Percentiles rank a stretch among this genome's conserved stretches.
Evolutionary conservation across 352 stramenopile genomes (phyloP).

Genomic region (Peronospora destructor): DNA sequence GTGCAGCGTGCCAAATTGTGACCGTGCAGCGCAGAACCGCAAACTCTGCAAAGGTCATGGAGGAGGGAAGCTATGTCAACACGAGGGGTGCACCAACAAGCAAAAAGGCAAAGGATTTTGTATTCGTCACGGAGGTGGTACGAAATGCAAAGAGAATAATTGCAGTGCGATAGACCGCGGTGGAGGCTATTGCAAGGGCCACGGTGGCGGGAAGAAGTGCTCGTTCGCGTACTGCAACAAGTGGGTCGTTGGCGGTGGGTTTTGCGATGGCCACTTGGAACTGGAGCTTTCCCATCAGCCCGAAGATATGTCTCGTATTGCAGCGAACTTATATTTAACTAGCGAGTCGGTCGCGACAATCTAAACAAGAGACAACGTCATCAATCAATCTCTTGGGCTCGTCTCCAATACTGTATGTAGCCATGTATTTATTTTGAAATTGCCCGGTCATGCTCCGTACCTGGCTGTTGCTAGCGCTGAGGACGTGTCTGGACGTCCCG

Average conservation of each 20-base stretch:
- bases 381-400: slow-evolving; percentile 5
- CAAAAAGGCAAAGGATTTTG: slow-evolving; percentile 80
- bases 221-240: slow-evolving; percentile 58
- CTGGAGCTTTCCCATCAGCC: slow-evolving; percentile 46
- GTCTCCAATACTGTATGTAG: too few relatives aligned
- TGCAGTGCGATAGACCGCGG: slow-evolving; percentile 67
- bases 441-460: slow-evolving; percentile 5
- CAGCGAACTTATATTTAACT: slow-evolving; percentile 63
- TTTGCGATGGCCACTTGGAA: slow-evolving; percentile 62
- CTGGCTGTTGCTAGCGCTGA: slow-evolving; percentile 12
- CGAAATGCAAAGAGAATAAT: slow-evolving; percentile 59
- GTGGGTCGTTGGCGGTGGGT: slow-evolving; percentile 74
- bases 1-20: slow-evolving; percentile 73
- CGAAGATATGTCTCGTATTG: slow-evolving; percentile 53
- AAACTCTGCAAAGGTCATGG: slow-evolving; percentile 82
- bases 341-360: slow-evolving; percentile 55
- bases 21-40: slow-evolving; percentile 70
- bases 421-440: not conserved
- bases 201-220: slow-evolving; percentile 81
- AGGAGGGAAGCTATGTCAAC: slow-evolving; percentile 58
- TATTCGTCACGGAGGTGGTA: slow-evolving; percentile 76
- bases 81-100: slow-evolving; percentile 77
- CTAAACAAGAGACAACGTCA: slow-evolving; percentile 12
- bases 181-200: slow-evolving; percentile 78
- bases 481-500: slow-evolving; percentile 3